These are phyloP conservation scores for Skeletonema costatum DNA, from an alignment of 108 stramenopile genomes.

Conservation along the genomic window DNA sequence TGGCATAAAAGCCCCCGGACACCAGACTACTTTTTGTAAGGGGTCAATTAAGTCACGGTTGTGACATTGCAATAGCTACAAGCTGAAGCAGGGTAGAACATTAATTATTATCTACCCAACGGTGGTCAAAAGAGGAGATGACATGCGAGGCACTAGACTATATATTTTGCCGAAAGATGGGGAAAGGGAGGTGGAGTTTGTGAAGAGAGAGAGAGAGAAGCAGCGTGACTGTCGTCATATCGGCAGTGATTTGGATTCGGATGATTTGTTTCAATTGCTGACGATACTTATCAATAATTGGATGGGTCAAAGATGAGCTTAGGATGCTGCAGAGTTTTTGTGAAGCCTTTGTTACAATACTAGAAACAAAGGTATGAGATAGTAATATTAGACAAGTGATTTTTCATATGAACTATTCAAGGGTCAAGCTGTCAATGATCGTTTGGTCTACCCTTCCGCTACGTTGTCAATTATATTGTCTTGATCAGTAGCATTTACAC, in stretches of 20 bases:
- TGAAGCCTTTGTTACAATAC: not conserved
- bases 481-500: not conserved
- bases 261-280: not conserved
- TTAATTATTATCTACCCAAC: not conserved
- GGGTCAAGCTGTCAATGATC: not conserved
- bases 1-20: constrained; percentile 83
- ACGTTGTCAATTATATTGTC: not conserved
- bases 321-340: not conserved
- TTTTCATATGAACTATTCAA: not conserved
- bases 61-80: not conserved
- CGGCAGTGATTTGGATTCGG: not conserved
- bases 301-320: not conserved
- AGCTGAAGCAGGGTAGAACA: not conserved
- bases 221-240: not conserved
- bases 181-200: not conserved
- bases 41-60: not conserved
- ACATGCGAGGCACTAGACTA: not conserved
- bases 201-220: not conserved
- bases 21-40: constrained; percentile 82
- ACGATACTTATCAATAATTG: not conserved
- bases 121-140: not conserved
- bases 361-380: not conserved
- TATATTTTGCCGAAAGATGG: not conserved
- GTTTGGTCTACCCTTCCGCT: not conserved
- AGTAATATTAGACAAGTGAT: not conserved